Evolutionary conservation across 2,329 filamentous ascomycete genomes (phyloP).

Genomic region (Fusarium euwallaceae): DNA sequence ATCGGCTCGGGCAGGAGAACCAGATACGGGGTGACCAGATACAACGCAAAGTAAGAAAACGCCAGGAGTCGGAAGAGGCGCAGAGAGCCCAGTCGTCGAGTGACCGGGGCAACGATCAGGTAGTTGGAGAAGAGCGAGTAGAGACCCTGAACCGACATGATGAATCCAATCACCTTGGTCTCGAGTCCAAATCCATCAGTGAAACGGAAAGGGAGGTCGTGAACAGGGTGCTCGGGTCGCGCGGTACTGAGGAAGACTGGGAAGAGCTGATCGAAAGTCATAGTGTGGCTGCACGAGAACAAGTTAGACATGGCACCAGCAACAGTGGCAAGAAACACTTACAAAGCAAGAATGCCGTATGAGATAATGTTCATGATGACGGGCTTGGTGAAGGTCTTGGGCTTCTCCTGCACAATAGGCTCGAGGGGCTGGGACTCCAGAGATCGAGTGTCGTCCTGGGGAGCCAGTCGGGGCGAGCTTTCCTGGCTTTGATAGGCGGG

Average conservation of each 20-base stretch:
- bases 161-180: slow-evolving; percentile 86
- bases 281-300: slow-evolving; percentile 80
- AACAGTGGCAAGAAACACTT: slow-evolving; percentile 59
- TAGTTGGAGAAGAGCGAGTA: slow-evolving; percentile 92
- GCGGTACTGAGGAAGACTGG: slow-evolving; percentile 89
- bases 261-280: slow-evolving; percentile 94
- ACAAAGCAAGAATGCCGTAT: slow-evolving; percentile 96
- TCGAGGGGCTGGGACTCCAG: slow-evolving; percentile 30
- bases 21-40: slow-evolving; percentile 89
- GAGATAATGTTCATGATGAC: slow-evolving; percentile 89
- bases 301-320: slow-evolving; percentile 27
- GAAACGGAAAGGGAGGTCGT: slow-evolving; percentile 86
- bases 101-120: slow-evolving; percentile 84
- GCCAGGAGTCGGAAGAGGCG: slow-evolving; percentile 86
- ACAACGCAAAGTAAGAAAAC: slow-evolving; percentile 86
- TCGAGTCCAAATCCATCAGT: slow-evolving; percentile 86
- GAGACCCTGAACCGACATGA: slow-evolving; percentile 88
- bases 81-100: slow-evolving; percentile 80
- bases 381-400: slow-evolving; percentile 82
- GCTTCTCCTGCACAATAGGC: slow-evolving; percentile 30
- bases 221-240: slow-evolving; percentile 63
- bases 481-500: slow-evolving; percentile 77
- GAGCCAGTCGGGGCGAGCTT: slow-evolving; percentile 63
- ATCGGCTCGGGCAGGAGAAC: slow-evolving; percentile 81
- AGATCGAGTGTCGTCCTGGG: slow-evolving; percentile 45